Conservation (phyloP, 2,329 filamentous ascomycete genomes). For the Calonectria henricotiae region DNA sequence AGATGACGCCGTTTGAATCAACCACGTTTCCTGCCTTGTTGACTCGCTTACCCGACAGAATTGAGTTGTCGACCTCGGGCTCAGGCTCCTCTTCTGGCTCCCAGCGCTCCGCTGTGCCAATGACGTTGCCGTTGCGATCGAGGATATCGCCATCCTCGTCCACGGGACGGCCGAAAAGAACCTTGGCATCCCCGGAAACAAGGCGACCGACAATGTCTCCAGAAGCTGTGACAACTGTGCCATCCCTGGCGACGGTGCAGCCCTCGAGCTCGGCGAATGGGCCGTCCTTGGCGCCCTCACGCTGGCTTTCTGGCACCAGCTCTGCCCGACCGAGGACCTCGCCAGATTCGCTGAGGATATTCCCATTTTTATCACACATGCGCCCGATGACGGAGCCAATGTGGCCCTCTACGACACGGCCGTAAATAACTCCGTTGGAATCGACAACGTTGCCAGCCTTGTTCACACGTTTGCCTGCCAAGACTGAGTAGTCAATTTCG, state of each 20-base stretch:
- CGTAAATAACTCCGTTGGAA: slow-evolving; percentile 74
- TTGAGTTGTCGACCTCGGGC: slow-evolving; percentile 73
- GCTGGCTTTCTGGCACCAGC: slow-evolving; percentile 64
- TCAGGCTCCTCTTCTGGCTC: slow-evolving; percentile 66
- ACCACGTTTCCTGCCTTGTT: slow-evolving; percentile 80
- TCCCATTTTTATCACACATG: slow-evolving; percentile 80
- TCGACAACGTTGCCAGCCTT: slow-evolving; percentile 74
- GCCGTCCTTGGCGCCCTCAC: slow-evolving; percentile 75
- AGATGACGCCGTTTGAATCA: slow-evolving; percentile 70
- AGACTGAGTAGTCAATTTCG: slow-evolving; percentile 67
- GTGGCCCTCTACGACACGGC: slow-evolving; percentile 78
- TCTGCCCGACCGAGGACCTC: slow-evolving; percentile 76
- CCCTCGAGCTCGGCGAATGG: slow-evolving; percentile 80
- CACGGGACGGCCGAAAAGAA: slow-evolving; percentile 76
- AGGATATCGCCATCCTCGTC: slow-evolving; percentile 80
- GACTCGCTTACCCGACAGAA: slow-evolving; percentile 79
- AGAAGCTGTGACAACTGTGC: slow-evolving; percentile 53
- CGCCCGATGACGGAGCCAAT: slow-evolving; percentile 76
- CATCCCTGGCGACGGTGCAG: slow-evolving; percentile 84
- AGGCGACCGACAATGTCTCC: slow-evolving; percentile 69
- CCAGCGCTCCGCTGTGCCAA: slow-evolving; percentile 80
- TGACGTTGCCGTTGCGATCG: slow-evolving; percentile 77
- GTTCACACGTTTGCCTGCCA: slow-evolving; percentile 72
- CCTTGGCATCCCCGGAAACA: slow-evolving; percentile 76
- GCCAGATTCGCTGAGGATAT: slow-evolving; percentile 80